These are phyloP conservation scores for Fusarium chaquense DNA, from an alignment of 2,329 filamentous ascomycete genomes.

Conservation along the genomic window DNA sequence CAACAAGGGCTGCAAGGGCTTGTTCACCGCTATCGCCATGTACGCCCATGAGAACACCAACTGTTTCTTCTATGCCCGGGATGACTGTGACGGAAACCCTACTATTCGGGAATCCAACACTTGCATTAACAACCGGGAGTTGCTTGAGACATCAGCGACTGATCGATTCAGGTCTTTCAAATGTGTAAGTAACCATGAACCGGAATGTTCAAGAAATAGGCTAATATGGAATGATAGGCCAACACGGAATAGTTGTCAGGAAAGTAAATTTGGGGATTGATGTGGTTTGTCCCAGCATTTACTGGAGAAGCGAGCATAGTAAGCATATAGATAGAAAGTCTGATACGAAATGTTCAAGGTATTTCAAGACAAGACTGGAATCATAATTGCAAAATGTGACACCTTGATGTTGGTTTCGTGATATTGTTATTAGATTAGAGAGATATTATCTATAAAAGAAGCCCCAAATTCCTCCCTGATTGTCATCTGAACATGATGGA, in stretches of 20 bases:
- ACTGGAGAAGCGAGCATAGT: too few species aligned
- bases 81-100: neutral
- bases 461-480: too few species aligned
- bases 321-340: neutral
- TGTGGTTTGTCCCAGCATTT: too few species aligned
- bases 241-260: neutral
- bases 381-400: fast-evolving
- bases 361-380: fast-evolving
- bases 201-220: neutral
- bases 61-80: neutral
- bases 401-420: fast-evolving
- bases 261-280: too few species aligned
- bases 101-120: neutral
- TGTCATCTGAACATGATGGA: fast-evolving
- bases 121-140: neutral
- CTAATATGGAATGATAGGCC: fast-evolving
- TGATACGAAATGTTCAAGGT: neutral
- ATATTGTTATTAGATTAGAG: neutral
- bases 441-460: neutral
- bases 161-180: neutral
- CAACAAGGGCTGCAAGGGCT: neutral
- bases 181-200: neutral
- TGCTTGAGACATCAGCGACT: neutral
- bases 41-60: neutral
- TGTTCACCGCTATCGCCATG: neutral